Percentiles rank a stretch among this genome's conserved stretches.
These are phyloP conservation scores for Aquilaria yunnanensis DNA, from an alignment of 345 rosid genomes.

Conservation along the genomic window DNA sequence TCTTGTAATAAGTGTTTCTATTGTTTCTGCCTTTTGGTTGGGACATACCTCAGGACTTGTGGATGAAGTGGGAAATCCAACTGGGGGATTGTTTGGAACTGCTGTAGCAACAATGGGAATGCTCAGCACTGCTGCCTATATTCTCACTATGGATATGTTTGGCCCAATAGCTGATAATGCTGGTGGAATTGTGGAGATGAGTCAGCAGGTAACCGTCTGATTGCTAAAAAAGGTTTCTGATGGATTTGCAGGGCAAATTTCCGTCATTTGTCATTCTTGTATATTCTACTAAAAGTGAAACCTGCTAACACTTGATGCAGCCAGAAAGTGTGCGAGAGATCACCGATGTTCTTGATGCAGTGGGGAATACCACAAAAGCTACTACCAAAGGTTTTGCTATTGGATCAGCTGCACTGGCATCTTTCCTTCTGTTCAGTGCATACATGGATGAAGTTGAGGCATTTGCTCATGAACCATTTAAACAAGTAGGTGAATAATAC, in stretches of 20 bases:
- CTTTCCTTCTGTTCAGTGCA: constrained; percentile 97
- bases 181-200: constrained; percentile 99
- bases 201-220: constrained; percentile 74
- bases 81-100: constrained; percentile 97
- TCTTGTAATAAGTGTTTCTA: constrained; percentile 77
- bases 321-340: constrained; percentile 98
- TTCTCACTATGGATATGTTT: constrained; percentile 99
- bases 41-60: constrained; percentile 91
- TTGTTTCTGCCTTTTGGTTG: constrained; percentile 86
- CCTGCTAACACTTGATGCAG: constrained; percentile 28
- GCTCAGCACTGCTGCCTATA: constrained; percentile 99
- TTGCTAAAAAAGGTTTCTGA: not conserved
- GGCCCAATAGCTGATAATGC: constrained; percentile 99
- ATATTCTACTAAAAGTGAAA: not conserved
- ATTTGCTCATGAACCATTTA: constrained; percentile 70
- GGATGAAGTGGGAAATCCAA: constrained; percentile 80
- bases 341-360: constrained; percentile 99
- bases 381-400: constrained; percentile 99
- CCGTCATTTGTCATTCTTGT: constrained; percentile 5
- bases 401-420: constrained; percentile 99
- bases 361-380: constrained; percentile 98
- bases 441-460: constrained; percentile 98
- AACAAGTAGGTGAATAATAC: constrained; percentile 43
- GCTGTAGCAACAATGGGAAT: constrained; percentile 99
- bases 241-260: too few species aligned